Base-by-base conservation (phyloP, 2,329 filamentous ascomycete genomes). In the Aschersonia sp. region DNA sequence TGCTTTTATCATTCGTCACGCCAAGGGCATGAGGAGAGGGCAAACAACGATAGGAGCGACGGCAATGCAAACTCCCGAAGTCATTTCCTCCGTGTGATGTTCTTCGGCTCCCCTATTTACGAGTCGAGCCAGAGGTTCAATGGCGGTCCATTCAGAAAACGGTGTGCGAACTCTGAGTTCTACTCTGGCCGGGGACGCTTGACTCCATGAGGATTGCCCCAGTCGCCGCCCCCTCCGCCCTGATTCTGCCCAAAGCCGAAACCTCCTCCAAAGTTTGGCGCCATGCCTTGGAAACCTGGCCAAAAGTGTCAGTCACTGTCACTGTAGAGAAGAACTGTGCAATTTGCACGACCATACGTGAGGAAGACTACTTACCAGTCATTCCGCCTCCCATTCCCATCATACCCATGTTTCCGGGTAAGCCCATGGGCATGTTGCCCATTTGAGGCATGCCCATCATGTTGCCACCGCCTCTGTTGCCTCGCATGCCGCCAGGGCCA, bases 201-300 rank as follows among this genome's bases (percentile, higher is more conserved):
- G 3, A 82, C 80, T 31, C 85, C 85, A 55, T 91, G 86, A 5
- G 86, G 86, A 58, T 91, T 91, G 72, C 85, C 85, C 65, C 79
- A 80, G 48, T 82, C 81, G 50, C 80, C 66, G 48, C 65, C 67
- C 45, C 62, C 64, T 48, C 67, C 66, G 31, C 63, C 63, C 53
- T 74, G 73, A 56, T 72, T 66, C 50, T 62, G 67, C 45, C 72
- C 70, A 62, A 88, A 91, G 67, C 58, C 59, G 9, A 88, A 89
- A 50, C 73, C 78, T 40, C 82, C 78, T 59, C 84, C 85, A 66
- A 89, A 91, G 58, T 81, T 78, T 48, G 75, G 73, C 58, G 78
- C 78, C 68, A 82, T 80, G 51, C 73, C 78, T 66, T 80, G 78
- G 63, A 88, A 88, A 43, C 77, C 80, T 73, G 55, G 3, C 35